Conservation (phyloP, 1,284 basidiomycete species). For the Stereum hirsutum region DNA sequence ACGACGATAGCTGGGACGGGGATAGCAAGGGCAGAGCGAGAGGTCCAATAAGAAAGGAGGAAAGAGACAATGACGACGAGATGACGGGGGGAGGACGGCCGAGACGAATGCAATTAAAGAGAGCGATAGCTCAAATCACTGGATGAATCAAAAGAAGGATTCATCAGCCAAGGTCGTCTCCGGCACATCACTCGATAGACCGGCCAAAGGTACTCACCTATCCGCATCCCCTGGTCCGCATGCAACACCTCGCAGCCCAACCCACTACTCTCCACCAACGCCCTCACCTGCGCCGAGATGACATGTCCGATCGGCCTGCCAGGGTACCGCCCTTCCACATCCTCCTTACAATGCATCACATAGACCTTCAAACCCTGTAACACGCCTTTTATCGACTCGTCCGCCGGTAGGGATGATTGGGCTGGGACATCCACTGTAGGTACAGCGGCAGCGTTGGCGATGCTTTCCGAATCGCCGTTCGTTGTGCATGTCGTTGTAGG, state of each 20-base stretch:
- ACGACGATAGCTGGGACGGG: too few species aligned
- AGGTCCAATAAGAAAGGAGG: not conserved
- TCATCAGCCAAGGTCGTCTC: too few species aligned
- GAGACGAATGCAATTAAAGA: too few species aligned
- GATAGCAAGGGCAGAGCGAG: too few species aligned
- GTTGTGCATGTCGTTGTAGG: too few species aligned
- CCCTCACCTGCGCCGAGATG: conserved; percentile 54
- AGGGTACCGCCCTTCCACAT: conserved; percentile 29
- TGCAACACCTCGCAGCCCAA: conserved; percentile 57
- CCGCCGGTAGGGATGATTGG: too few species aligned
- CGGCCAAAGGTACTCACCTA: conserved; percentile 38
- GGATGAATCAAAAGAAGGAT: too few species aligned
- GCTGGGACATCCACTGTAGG: too few species aligned
- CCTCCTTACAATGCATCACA: conserved; percentile 78
- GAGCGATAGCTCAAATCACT: not conserved
- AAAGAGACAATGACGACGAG: too few species aligned
- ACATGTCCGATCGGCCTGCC: conserved; percentile 42
- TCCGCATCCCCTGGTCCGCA: conserved; percentile 64
- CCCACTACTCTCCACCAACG: conserved; percentile 40
- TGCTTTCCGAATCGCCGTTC: too few species aligned
- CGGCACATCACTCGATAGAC: conserved; percentile 5
- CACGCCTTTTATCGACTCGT: conserved; percentile 38
- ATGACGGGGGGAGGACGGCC: too few species aligned
- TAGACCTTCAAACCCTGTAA: conserved; percentile 55
- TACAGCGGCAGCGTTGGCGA: too few species aligned